Conservation (phyloP, 768 basidiomycete genomes). For the Mycena galopus region DNA sequence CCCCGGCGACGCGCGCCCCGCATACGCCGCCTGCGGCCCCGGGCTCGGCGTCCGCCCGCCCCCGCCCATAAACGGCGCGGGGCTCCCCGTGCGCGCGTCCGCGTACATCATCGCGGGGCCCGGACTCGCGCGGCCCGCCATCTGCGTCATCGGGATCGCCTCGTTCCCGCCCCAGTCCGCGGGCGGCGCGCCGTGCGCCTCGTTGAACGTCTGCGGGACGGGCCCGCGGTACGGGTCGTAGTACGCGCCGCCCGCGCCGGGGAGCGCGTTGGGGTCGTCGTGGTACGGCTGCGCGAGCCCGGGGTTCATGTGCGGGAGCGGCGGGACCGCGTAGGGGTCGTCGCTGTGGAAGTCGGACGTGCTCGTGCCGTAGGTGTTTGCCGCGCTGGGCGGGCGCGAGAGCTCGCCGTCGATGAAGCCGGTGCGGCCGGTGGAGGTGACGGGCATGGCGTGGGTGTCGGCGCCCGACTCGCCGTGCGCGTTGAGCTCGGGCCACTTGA, state of each 20-base stretch:
- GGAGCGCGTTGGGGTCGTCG: slow-evolving; percentile 77
- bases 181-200: slow-evolving; percentile 45
- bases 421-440: slow-evolving; percentile 75
- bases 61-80: slow-evolving; percentile 48
- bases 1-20: no score
- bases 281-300: slow-evolving; percentile 77
- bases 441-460: slow-evolving; percentile 75
- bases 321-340: slow-evolving; percentile 89
- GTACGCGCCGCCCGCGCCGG: no score
- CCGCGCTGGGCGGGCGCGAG: slow-evolving; percentile 62
- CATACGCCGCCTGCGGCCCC: slow-evolving; percentile 51
- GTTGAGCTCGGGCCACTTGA: slow-evolving; percentile 93
- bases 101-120: slow-evolving; percentile 55
- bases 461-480: slow-evolving; percentile 61
- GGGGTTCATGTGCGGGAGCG: slow-evolving; percentile 84
- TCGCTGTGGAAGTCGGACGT: slow-evolving; percentile 62
- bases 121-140: slow-evolving; percentile 56
- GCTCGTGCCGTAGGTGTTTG: slow-evolving; percentile 57
- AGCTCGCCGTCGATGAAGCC: slow-evolving; percentile 80
- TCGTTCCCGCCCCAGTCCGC: slow-evolving; percentile 63
- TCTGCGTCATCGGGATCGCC: slow-evolving; percentile 83
- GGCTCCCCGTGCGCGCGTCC: slow-evolving; percentile 39
- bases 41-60: slow-evolving; percentile 60
- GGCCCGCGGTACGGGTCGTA: slow-evolving; percentile 89
- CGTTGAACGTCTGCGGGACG: slow-evolving; percentile 73